Conservation (phyloP, 2,329 filamentous ascomycete species). For the Teratosphaeria gauchensis region DNA sequence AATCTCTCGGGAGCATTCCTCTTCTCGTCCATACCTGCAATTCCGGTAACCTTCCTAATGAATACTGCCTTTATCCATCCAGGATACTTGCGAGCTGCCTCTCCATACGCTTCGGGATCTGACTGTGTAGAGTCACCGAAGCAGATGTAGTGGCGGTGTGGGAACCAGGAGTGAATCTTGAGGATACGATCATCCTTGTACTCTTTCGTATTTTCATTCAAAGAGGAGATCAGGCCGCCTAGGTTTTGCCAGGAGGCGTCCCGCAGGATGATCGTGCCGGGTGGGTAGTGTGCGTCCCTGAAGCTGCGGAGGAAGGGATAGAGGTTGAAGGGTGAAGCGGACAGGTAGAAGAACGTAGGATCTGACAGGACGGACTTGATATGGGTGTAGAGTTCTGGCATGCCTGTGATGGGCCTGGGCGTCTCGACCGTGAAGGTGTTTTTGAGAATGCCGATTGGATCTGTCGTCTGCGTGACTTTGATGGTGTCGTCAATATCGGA, state of each 20-base stretch:
- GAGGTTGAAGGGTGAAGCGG: conserved; percentile 86
- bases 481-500: conserved; percentile 94
- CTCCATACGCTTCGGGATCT: conserved; percentile 82
- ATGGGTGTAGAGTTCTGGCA: conserved; percentile 72
- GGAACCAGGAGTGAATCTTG: conserved; percentile 71
- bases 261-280: conserved; percentile 72
- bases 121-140: conserved; percentile 88
- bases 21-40: conserved; percentile 64
- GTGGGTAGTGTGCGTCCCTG: conserved; percentile 58
- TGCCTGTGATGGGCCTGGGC: conserved; percentile 61
- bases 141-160: conserved; percentile 66
- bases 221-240: conserved; percentile 63
- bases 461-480: conserved; percentile 76
- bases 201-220: conserved; percentile 70
- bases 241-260: conserved; percentile 82
- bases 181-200: conserved; percentile 78
- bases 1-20: conserved; percentile 60
- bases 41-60: conserved; percentile 71
- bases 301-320: conserved; percentile 79
- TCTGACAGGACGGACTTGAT: conserved; percentile 47
- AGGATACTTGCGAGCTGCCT: conserved; percentile 59
- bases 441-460: conserved; percentile 68
- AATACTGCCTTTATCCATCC: conserved; percentile 76
- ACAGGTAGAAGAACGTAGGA: conserved; percentile 85
- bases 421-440: conserved; percentile 69